Base-by-base conservation (phyloP, 257 asterid genomes). In the Echium plantagineum region DNA sequence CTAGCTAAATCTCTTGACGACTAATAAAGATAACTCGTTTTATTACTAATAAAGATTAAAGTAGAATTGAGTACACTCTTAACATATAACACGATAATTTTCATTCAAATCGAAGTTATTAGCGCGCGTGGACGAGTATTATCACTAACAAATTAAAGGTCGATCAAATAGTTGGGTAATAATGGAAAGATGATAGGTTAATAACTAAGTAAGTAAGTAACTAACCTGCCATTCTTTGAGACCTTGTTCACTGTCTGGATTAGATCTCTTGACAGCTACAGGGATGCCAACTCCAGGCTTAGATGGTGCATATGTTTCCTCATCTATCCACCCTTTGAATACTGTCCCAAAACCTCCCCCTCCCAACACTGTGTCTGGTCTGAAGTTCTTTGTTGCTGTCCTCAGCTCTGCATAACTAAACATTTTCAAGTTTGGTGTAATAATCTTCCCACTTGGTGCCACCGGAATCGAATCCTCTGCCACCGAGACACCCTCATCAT, bases 141-240 rank as follows among this genome's bases (percentile, higher is more conserved):
- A n/a, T n/a, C n/a, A n/a, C n/a, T n/a, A n/a, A n/a, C n/a, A n/a
- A n/a, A n/a, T n/a, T n/a, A n/a, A n/a, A n/a, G n/a, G n/a, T n/a
- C n/a, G n/a, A n/a, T n/a, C n/a, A n/a, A n/a, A n/a, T n/a, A n/a
- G n/a, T n/a, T n/a, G n/a, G n/a, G n/a, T n/a, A n/a, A n/a, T n/a
- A n/a, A n/a, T n/a, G n/a, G n/a, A n/a, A n/a, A n/a, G n/a, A n/a
- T n/a, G n/a, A n/a, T n/a, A n/a, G n/a, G n/a, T n/a, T n/a, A n/a
- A n/a, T n/a, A n/a, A n/a, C n/a, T n/a, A n/a, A n/a, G n/a, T n/a
- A n/a, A n/a, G n/a, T n/a, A n/a, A n/a, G n/a, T n/a, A n/a, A n/a
- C 18, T 21, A 55, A 90, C 98, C 96, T 83, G 94, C 98, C 98
- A 91, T 75, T 91, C 96, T 53, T 76, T 80, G 52, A 88, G 89